Evolutionary conservation across 116 monocot genomes (phyloP).

Genomic region (Posidonia oceanica): DNA sequence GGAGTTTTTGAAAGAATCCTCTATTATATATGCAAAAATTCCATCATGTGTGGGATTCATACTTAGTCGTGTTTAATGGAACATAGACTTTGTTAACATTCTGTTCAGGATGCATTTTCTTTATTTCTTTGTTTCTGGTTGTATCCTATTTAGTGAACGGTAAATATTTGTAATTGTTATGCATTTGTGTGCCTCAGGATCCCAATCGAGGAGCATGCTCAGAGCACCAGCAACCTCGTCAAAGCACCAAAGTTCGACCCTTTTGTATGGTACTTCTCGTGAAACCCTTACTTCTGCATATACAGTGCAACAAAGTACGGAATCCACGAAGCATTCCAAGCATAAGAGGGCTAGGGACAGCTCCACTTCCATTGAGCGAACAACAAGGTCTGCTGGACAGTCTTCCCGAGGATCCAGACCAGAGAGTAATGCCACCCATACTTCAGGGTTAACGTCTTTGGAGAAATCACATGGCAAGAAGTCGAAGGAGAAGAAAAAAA

Average conservation of each 20-base stretch:
- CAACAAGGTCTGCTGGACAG: conserved; percentile 4
- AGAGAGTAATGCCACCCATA: neutral
- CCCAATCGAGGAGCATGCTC: neutral
- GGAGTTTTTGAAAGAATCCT: no score
- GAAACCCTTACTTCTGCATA: neutral
- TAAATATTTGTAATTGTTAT: no score
- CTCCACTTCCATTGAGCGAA: neutral
- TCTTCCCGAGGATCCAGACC: neutral
- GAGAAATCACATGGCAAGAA: neutral
- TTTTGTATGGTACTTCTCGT: neutral
- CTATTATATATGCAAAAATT: no score
- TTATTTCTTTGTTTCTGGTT: neutral
- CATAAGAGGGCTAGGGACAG: neutral
- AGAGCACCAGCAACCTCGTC: neutral
- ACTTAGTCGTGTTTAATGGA: no score
- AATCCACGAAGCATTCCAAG: conserved; percentile 3
- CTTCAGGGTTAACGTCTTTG: neutral
- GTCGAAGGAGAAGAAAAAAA: neutral
- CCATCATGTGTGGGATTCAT: no score
- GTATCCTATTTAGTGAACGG: neutral
- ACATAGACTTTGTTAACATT: neutral
- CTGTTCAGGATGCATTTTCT: no score
- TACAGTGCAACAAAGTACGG: neutral
- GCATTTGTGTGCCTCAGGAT: no score
- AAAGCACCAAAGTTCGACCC: neutral